Base-by-base conservation (phyloP, 345 rosid species). In the Salix exigua region DNA sequence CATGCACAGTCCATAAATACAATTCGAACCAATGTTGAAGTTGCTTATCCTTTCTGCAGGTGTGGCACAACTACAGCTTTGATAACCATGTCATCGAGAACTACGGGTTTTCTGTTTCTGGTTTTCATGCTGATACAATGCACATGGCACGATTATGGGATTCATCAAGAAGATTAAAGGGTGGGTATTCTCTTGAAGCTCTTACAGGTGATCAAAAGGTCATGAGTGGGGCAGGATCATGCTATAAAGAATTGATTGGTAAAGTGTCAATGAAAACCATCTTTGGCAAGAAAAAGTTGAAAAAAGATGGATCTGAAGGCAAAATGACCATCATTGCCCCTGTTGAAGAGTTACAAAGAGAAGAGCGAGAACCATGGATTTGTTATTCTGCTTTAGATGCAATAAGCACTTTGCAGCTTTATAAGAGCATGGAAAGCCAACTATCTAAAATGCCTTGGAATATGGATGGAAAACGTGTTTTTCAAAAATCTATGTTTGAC, bases 141-240 rank as follows among this genome's bases (percentile, higher is more conserved):
- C 99, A 93, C 89, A 93, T 96, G 99, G 99, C 99, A 61, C 87
- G 98, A 26, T 80, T 93, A 66, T 93, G 98, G 97, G 88, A 96
- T 87, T 92, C 99, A 37, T 89, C 98, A n/a, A 87, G 98, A 77
- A 88, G 85, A 51, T 84, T 82, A 64, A 79, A 71, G 0, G 98
- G 99, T 85, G 99, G 97, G 13, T 96, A 96, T 84, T 91, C 98
- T 72, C 98, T 96, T 73, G 98, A 93, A 89, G 98, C 94, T 71
- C 98, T 96, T 71, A 91, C 98, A 4, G 80, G 94, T 71, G 93
- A 96, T 72, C 74, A 66, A 72, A 83, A 70, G 51, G 89, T 96
- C 79, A 90, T 92, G 88, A 46, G 75, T 50, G 87, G 76, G 38
- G 84, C 83, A 64, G 53, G 62, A 42, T 81, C 83, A 38, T 73